phyloP scores from a whole-genome alignment of 2,329 filamentous ascomycete genomes.

The Cladorrhinum sp. region DNA sequence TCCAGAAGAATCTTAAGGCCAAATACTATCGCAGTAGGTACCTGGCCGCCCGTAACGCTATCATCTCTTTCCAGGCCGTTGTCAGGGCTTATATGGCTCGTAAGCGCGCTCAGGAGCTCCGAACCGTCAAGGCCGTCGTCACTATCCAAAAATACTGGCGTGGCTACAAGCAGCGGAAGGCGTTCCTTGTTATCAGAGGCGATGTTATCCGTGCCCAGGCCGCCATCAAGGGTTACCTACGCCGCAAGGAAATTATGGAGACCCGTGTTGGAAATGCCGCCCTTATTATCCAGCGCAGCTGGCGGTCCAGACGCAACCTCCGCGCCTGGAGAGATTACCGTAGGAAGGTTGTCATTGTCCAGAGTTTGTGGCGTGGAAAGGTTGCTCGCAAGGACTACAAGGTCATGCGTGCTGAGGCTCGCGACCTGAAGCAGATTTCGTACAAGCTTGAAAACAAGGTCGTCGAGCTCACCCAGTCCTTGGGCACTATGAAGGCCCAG shows the following conservation, averaged over 20 bases:
- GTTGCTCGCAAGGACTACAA: constrained; percentile 82
- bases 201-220: constrained; percentile 88
- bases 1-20: constrained; percentile 94
- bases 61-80: constrained; percentile 76
- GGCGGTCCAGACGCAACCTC: constrained; percentile 77
- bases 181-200: constrained; percentile 72
- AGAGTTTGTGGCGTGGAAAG: constrained; percentile 90
- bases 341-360: constrained; percentile 82
- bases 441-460: constrained; percentile 99
- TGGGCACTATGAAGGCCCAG: constrained; percentile 88
- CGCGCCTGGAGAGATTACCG: constrained; percentile 84
- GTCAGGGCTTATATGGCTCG: constrained; percentile 76
- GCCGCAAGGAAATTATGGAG: constrained; percentile 89
- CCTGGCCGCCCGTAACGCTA: constrained; percentile 77
- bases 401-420: constrained; percentile 86
- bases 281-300: constrained; percentile 83
- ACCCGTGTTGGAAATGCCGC: constrained; percentile 90
- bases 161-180: constrained; percentile 83
- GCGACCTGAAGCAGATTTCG: constrained; percentile 98
- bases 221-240: constrained; percentile 85
- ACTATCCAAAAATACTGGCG: constrained; percentile 95
- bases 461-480: constrained; percentile 89
- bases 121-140: constrained; percentile 81
- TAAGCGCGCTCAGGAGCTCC: constrained; percentile 72
- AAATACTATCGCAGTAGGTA: constrained; percentile 95